Base-by-base conservation (phyloP, 768 basidiomycete genomes). In the Lactifluus volemus region DNA sequence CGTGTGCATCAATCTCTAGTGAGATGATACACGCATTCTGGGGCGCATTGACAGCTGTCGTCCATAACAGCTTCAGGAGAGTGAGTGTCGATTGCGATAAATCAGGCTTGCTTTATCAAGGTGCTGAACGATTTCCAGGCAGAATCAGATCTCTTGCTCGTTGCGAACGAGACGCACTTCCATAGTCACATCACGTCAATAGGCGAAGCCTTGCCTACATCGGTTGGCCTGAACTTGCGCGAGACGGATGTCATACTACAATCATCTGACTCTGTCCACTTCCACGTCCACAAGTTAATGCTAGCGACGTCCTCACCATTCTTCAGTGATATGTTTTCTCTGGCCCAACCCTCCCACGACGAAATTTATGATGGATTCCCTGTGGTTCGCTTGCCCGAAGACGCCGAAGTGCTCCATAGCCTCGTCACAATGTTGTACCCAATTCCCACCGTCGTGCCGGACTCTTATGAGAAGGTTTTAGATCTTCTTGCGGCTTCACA, bases 231-330 rank as follows among this genome's bases (percentile, higher is more conserved):
- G 5, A 50, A 59, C 30, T 29, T 51, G 32, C 49, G 49, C 29
- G 39, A 59, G 11, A 42, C 48, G 5, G 55, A 57, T 60, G 58
- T 71, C 45, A 64, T 72, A 36, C 65, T 74, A 30, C 69, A 65
- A 29, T 67, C 71, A 14, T 60, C 63, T 41, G 72, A 74, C 53
- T 44, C 51, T 41, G 63, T 69, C 53, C 63, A 68, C 55, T 73
- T 73, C 62, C 67, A 58, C 30, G 69, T 70, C 32, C 70, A 68
- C 61, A 67, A 68, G 21, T 41, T 48, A 32, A 70, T 73, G 25
- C 71, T 75, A 32, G 45, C 66, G n/a, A 65, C 67, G 30, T 68
- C 71, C 5, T 73, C 73, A 10, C 65, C 71, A 9, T 56, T 74
- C 49, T 74, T 73, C 59, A 56, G 53, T 11, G 67, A 68, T 63